Evolutionary conservation across 192 early-diverging fungal species (phyloP), one percentile per base, ranked within the genome.

Genomic region (Coemansia erecta): DNA sequence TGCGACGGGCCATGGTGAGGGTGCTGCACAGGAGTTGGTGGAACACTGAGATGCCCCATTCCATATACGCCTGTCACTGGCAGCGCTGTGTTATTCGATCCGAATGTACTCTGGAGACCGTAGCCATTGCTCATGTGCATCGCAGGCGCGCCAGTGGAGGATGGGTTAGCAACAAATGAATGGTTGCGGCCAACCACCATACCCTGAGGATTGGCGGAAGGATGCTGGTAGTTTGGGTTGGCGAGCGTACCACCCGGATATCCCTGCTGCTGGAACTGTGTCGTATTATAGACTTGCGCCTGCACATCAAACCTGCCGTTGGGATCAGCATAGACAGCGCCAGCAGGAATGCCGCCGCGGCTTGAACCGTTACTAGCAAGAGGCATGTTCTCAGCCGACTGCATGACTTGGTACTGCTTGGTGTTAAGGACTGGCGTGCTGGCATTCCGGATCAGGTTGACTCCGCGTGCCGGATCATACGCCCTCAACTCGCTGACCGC

Each of bases 371-470:
- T 39, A 43, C 40, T 57, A n/a, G 51, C 31, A n/a, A 59, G 72
- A 3, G 55, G 12, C 9, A 56, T n/a, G 31, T 69, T 61, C 39
- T 72, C 76, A 8, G 41, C 18, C 11, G 43, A 56, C 47, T 68
- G 76, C 60, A 68, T 35, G 8, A 51, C 60, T 22, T 72, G 69
- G 53, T 78, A 72, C 59, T 78, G 76, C 53, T 72, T 78, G 50
- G 76, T 56, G 42, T 68, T 69, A n/a, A 78, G 70, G 40, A 69
- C 70, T 2, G 76, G 76, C 21, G 76, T 78, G 35, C 69, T 72
- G 33, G 76, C 58, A 31, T 78, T 78, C 47, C 76, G 70, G 41
- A 78, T 69, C 13, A 78, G 63, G 13, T 51, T 62, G 21, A 61
- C 60, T 22, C 45, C 60, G 48, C 76, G 76, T n/a, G 43, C 21